Conservation (phyloP, 129 eudicot genomes). For the Lactuca sativa region DNA sequence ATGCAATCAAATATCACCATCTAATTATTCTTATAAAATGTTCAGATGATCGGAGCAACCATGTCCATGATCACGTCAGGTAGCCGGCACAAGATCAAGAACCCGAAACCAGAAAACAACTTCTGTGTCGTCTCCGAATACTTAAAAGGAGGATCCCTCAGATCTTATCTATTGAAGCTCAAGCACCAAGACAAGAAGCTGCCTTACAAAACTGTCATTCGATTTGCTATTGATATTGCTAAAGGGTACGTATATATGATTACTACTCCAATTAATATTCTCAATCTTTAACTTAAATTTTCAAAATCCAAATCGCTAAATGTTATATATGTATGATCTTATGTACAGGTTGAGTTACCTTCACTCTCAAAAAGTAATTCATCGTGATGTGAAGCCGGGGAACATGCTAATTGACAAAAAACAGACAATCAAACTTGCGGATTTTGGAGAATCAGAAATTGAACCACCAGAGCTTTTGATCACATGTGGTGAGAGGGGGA, state of each 20-base stretch:
- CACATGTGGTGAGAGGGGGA: conserved; percentile 71
- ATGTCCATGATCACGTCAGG: not conserved
- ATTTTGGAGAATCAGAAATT: conserved; percentile 77
- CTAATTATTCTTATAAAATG: too few species aligned
- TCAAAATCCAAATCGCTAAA: not conserved
- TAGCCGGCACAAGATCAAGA: not conserved
- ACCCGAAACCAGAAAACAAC: not conserved
- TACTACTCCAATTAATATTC: too few species aligned
- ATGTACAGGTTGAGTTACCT: conserved; percentile 57
- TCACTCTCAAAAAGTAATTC: conserved; percentile 62
- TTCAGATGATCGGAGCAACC: not conserved
- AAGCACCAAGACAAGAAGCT: conserved; percentile 50
- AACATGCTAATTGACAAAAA: conserved; percentile 59
- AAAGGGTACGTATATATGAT: conserved; percentile 52
- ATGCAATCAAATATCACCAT: not conserved
- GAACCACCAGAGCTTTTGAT: conserved; percentile 70
- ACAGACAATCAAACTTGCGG: conserved; percentile 65
- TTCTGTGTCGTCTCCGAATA: conserved; percentile 80
- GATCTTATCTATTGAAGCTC: conserved; percentile 47
- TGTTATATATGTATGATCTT: not conserved
- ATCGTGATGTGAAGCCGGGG: conserved; percentile 75
- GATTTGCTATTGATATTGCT: conserved; percentile 73
- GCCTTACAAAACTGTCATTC: conserved; percentile 57
- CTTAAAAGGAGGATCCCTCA: conserved; percentile 53
- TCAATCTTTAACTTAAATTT: not conserved